Evolutionary conservation across 352 stramenopile genomes (phyloP), one percentile per base, ranked within the genome.

Genomic region (Phytophthora citrophthora): DNA sequence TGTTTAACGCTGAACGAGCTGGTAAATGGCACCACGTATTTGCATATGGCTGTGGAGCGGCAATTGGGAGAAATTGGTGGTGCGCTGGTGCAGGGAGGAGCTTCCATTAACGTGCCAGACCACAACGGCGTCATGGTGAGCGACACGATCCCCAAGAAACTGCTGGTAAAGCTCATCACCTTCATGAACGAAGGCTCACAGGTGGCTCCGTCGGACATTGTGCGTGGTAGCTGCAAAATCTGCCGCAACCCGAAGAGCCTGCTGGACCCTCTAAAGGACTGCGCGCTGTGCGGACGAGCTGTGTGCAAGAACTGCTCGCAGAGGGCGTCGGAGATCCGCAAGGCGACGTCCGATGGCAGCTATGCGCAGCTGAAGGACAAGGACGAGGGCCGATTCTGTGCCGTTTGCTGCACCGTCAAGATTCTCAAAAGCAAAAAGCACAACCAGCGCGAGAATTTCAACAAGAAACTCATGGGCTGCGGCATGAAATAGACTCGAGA

Each of bases 261-360:
- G 47, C 74, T 95, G 45, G 87, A 95, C 47, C 76, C 85, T 53
- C 69, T 91, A 18, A 79, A 74, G 40, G 85, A 94, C 62, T 95
- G 87, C 65, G 78, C 76, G 36, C 70, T 95, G 11, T 95, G 87
- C 26, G 86, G 84, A 16, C 87, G 87, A 44, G 71, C 81, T 0
- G 78, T 91, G 24, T 95, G 87, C 73, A 92, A 92, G 68, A 93
- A 87, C 61, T 91, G 84, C 75, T 95, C 85, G 23, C 77, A 91
- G 60, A 91, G 90, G 57, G 77, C 82, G 34, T 74, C 75, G 13
- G 87, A 95, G 48, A 77, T 93, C 52, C 86, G 87, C 34, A 75
- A 78, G 36, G 67, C 70, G 26, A 76, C 75, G 13, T 68, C 58
- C 8, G 74, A 85, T 39, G 76, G 66, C 43, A 73, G 48, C 20